These are phyloP conservation scores for Pseudohalonectria lignicola DNA, from an alignment of 2,329 filamentous ascomycete species.

Conservation along the genomic window DNA sequence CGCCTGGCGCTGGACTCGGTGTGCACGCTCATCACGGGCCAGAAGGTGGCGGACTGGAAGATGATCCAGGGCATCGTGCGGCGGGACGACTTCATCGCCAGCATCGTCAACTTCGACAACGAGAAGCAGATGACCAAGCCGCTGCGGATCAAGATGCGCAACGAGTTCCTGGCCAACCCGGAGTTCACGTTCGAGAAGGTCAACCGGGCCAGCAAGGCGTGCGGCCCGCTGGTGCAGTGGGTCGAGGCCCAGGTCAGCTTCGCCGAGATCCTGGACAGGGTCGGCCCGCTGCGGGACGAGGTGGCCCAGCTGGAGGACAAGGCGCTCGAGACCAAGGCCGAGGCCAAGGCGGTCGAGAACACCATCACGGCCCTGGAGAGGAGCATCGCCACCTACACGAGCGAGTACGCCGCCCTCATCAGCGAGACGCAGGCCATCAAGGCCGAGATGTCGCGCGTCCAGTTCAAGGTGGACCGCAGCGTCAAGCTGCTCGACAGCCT, in stretches of 20 bases:
- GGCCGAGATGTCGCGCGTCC: conserved; percentile 86
- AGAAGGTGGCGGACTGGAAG: conserved; percentile 84
- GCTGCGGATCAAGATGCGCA: conserved; percentile 79
- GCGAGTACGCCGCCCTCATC: conserved; percentile 88
- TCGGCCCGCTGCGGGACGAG: conserved; percentile 85
- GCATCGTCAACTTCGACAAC: conserved; percentile 95
- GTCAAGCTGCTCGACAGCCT: conserved; percentile 88
- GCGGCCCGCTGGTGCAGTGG: conserved; percentile 94
- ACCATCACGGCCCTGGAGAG: conserved; percentile 75
- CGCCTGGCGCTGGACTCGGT: conserved; percentile 92
- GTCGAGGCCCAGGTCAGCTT: conserved; percentile 94
- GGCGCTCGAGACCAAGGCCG: conserved; percentile 83
- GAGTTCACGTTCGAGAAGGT: conserved; percentile 96
- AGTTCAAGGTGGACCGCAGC: conserved; percentile 97
- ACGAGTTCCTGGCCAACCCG: conserved; percentile 81
- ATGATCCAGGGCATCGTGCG: conserved; percentile 80
- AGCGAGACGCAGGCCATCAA: conserved; percentile 98
- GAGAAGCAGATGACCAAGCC: conserved; percentile 84
- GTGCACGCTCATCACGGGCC: conserved; percentile 83
- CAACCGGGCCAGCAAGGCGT: conserved; percentile 92
- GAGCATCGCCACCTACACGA: conserved; percentile 92
- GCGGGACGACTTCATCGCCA: conserved; percentile 92
- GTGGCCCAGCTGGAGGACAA: conserved; percentile 79
- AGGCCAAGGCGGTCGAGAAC: conserved; percentile 83
- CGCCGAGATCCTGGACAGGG: conserved; percentile 90